Conservation (phyloP, 2,329 filamentous ascomycete genomes). For the Trichoderma pleuroti region DNA sequence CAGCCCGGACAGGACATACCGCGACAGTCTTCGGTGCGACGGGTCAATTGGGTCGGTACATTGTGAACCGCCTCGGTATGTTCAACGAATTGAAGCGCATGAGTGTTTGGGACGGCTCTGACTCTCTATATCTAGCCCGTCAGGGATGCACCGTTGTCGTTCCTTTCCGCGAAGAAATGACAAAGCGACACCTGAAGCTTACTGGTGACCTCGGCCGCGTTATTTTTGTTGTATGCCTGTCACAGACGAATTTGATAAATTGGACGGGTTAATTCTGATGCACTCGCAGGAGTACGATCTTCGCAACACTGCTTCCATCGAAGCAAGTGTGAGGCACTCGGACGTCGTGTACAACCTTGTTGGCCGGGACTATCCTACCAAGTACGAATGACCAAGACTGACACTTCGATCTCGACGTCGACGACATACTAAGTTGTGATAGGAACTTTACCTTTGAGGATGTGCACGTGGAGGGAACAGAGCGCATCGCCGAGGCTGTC, state of each 20-base stretch:
- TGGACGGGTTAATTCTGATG: conserved; percentile 18
- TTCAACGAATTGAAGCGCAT: background rate
- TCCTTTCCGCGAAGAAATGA: conserved; percentile 95
- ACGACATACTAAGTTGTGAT: conserved; percentile 24
- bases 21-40: conserved; percentile 98
- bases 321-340: conserved; percentile 93
- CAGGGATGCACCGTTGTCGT: conserved; percentile 92
- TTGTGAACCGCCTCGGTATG: conserved; percentile 86
- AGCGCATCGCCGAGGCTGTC: conserved; percentile 88
- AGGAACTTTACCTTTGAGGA: conserved; percentile 93
- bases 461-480: conserved; percentile 86
- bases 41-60: conserved; percentile 92
- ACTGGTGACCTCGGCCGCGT: conserved; percentile 91
- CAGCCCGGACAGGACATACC: conserved; percentile 67
- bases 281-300: conserved; percentile 81
- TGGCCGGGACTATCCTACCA: conserved; percentile 92
- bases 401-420: background rate
- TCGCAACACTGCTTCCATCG: conserved; percentile 89
- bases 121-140: conserved; percentile 56
- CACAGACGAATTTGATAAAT: background rate
- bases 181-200: conserved; percentile 93
- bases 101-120: conserved; percentile 19
- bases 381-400: conserved; percentile 52
- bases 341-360: conserved; percentile 97
- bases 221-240: conserved; percentile 67